Evolutionary conservation across 2,329 filamentous ascomycete species (phyloP).

Genomic region (Colletotrichum sp.): DNA sequence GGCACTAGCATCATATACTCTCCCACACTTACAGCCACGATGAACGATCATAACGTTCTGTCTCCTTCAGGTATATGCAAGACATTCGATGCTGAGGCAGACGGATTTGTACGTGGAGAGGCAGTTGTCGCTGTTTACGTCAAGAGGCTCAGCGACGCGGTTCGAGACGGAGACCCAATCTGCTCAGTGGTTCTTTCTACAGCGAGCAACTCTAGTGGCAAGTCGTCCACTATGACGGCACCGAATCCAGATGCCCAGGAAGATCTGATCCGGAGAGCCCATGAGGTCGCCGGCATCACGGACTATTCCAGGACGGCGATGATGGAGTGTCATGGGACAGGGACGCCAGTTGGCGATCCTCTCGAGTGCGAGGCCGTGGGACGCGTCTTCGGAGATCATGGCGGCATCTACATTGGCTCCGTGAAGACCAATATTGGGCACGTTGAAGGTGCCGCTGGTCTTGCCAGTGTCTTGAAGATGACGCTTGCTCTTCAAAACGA

Average conservation of each 20-base stretch:
- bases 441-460: constrained; percentile 36
- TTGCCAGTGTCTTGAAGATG: constrained; percentile 35
- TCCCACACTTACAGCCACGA: background rate
- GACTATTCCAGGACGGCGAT: constrained; percentile 28
- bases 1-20: constrained; percentile 34
- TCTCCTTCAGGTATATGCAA: constrained; percentile 28
- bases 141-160: constrained; percentile 43
- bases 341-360: constrained; percentile 48
- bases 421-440: constrained; percentile 44
- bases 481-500: constrained; percentile 27
- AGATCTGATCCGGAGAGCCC: constrained; percentile 29
- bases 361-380: constrained; percentile 41
- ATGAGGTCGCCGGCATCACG: constrained; percentile 23
- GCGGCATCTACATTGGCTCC: constrained; percentile 31
- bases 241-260: constrained; percentile 35
- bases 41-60: constrained; percentile 29
- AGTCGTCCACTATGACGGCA: constrained; percentile 37
- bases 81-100: constrained; percentile 42
- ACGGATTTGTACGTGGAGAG: constrained; percentile 49
- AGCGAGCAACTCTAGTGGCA: constrained; percentile 39
- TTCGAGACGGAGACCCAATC: constrained; percentile 41
- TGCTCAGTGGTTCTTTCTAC: constrained; percentile 33
- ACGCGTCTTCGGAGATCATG: constrained; percentile 30
- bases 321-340: constrained; percentile 50
- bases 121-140: constrained; percentile 41